phyloP scores from a whole-genome alignment of 1,284 basidiomycete species.

The Amylostereum areolatum region DNA sequence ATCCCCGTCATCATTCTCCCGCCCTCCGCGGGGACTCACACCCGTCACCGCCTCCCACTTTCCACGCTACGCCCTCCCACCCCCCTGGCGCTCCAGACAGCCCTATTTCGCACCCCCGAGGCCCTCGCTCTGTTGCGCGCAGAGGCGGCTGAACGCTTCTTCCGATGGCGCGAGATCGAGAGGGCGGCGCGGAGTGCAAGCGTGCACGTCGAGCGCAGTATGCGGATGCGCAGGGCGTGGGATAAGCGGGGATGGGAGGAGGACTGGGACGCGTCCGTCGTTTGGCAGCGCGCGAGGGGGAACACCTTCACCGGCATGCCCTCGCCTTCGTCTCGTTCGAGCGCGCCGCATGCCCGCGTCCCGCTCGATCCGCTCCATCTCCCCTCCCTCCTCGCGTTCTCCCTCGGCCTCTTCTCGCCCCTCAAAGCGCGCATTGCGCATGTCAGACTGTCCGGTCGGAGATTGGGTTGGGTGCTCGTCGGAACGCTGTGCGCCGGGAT shows the following conservation, averaged over 20 bases:
- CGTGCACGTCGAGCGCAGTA: conserved; percentile 4
- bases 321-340: conserved; percentile 8
- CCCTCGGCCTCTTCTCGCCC: conserved; percentile 38
- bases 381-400: conserved; percentile 39
- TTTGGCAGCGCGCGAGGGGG: conserved; percentile 36
- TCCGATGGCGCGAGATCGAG: conserved; percentile 66
- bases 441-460: conserved; percentile 13
- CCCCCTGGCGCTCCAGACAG: conserved; percentile 43
- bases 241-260: conserved; percentile 57
- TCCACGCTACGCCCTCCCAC: conserved; percentile 50
- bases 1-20: conserved; percentile 55
- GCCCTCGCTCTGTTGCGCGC: conserved; percentile 46
- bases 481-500: conserved; percentile 31
- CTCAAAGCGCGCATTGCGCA: conserved; percentile 18
- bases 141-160: conserved; percentile 65
- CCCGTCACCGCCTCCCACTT: conserved; percentile 27
- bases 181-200: conserved; percentile 32
- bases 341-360: conserved; percentile 13
- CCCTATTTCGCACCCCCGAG: conserved; percentile 57
- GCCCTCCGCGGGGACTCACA: conserved; percentile 18
- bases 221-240: conserved; percentile 27
- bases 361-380: conserved; percentile 43
- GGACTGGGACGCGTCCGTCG: conserved; percentile 54
- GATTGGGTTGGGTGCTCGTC: conserved; percentile 22
- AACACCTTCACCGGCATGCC: conserved; percentile 13